Base-by-base conservation (phyloP, 2,329 filamentous ascomycete genomes). In the Grosmannia penicillata region DNA sequence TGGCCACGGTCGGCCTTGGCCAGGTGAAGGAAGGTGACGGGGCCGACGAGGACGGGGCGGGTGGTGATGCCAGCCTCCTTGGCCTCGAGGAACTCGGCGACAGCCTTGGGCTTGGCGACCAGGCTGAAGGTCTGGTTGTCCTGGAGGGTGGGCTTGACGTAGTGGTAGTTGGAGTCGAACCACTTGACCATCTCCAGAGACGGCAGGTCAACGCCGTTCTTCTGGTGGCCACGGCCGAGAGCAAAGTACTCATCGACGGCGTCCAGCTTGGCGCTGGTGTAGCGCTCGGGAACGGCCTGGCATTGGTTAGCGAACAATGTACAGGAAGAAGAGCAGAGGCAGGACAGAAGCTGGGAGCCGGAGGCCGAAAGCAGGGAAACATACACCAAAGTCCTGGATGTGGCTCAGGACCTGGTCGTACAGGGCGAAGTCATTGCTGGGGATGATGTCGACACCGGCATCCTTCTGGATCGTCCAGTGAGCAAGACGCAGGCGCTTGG, bases 121-220 rank as follows among this genome's bases (percentile, higher is more conserved):
- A 98, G 84, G 67, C 81, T 87, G 79, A 98, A 98, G 57, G 74
- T 79, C 76, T 98, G 91, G 74, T 83, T 82, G 69, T 95, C 80
- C 68, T 95, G 86, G 51, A 98, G 77, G 47, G 91, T 95, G 48
- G 91, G 91, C 79, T 96, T 96, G 69, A 96, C 91, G 65, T 98
- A 98, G 76, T 96, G 91, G 80, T 98, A 98, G 82, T 98, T 98
- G 50, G 86, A 94, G 75, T 98, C 91, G 61, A 98, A 98, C 91
- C 91, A 98, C 75, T 98, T 98, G 56, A 98, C 91, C 91, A 98
- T 98, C 75, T 98, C 91, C 65, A 94, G 70, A 57, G 73, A 75
- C 53, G 89, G 85, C 50, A 96, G 91, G 64, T 98, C 91, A 53
- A 96, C 73, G 62, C 83, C 76, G 57, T 78, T 76, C 78, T 85